Conservation (phyloP, 2,329 filamentous ascomycete species). For the Neopestalotiopsis sp. region DNA sequence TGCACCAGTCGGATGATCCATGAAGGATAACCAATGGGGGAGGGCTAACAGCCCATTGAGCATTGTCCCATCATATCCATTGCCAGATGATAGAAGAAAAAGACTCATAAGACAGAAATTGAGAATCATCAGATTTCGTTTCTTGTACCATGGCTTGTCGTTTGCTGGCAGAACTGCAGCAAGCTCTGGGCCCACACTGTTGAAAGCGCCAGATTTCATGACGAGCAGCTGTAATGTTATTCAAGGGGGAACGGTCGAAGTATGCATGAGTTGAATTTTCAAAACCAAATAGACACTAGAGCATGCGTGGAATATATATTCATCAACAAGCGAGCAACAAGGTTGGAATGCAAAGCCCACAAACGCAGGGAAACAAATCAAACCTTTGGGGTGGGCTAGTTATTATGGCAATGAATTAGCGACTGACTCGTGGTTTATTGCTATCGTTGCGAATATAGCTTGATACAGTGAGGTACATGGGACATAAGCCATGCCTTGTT, state of each 20-base stretch:
- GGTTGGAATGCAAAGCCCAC: background rate
- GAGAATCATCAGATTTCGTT: background rate
- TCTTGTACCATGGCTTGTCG: conserved; percentile 1
- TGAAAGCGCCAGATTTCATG: background rate
- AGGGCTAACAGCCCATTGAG: conserved; percentile 49
- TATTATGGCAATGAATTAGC: background rate
- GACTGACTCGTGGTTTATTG: too few species aligned
- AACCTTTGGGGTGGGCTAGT: background rate
- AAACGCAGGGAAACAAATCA: background rate
- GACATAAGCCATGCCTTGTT: background rate
- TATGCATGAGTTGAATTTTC: background rate
- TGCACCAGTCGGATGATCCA: conserved; percentile 41
- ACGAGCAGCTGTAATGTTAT: background rate
- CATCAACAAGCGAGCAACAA: background rate
- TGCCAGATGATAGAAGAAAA: conserved; percentile 34
- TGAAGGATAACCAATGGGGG: conserved; percentile 45
- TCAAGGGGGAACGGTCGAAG: background rate
- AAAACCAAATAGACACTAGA: background rate
- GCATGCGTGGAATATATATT: background rate
- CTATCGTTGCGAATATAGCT: background rate
- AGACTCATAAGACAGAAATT: conserved; percentile 25
- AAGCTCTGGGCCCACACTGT: conserved; percentile 1
- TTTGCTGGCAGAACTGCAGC: background rate
- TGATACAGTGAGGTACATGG: background rate
- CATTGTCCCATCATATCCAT: conserved; percentile 33